Evolutionary conservation across 148 eudicot species (phyloP).

Genomic region (Amaranthus hypochondriacus): DNA sequence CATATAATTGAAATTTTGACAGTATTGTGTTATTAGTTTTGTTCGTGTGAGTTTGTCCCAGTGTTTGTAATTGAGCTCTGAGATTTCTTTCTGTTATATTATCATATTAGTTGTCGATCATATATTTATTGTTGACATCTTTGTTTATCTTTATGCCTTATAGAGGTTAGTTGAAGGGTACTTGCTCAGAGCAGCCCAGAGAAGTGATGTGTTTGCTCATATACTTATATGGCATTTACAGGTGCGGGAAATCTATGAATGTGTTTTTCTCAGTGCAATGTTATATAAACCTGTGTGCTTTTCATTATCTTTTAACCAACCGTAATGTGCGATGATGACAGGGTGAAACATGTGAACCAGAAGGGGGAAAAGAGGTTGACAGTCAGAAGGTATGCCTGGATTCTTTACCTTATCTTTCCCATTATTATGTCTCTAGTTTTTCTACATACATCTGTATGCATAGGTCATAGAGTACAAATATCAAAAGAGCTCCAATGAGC

Average conservation of each 20-base stretch:
- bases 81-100: background rate
- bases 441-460: background rate
- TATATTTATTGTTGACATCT: background rate
- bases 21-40: background rate
- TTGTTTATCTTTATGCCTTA: slow-evolving; percentile 22
- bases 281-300: background rate
- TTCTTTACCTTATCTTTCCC: slow-evolving; percentile 4
- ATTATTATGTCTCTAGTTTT: background rate
- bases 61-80: background rate
- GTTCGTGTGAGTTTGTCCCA: background rate
- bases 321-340: slow-evolving; percentile 30
- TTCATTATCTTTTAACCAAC: slow-evolving; percentile 17
- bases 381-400: slow-evolving; percentile 50
- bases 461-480: background rate
- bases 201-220: slow-evolving; percentile 93
- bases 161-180: slow-evolving; percentile 95
- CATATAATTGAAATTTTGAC: background rate
- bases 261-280: background rate
- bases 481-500: background rate
- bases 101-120: background rate
- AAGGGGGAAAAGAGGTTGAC: slow-evolving; percentile 62
- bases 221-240: slow-evolving; percentile 95
- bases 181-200: slow-evolving; percentile 91
- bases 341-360: slow-evolving; percentile 84
- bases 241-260: slow-evolving; percentile 37